Evolutionary conservation across 2,329 filamentous ascomycete genomes (phyloP).

Genomic region (Aspergillus versicolor): DNA sequence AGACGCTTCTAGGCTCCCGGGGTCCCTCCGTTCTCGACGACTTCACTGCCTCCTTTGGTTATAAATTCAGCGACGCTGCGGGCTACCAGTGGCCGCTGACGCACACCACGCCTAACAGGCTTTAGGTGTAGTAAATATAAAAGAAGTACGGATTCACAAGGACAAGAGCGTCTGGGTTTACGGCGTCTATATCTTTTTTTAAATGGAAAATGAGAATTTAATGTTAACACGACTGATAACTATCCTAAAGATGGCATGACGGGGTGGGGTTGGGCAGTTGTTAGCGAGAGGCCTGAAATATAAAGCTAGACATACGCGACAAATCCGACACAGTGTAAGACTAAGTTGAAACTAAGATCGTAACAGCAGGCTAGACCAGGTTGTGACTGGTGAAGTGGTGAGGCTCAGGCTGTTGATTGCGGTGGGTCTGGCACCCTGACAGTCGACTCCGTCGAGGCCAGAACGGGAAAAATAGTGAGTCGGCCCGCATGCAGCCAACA

Average conservation of each 20-base stretch:
- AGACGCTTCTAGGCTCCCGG: constrained; percentile 70
- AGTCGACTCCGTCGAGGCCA: not conserved
- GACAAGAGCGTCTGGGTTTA: constrained; percentile 11
- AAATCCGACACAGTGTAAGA: not conserved
- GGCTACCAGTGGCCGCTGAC: constrained; percentile 94
- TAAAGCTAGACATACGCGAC: not conserved
- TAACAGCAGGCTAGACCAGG: too few species aligned
- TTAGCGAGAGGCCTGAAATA: constrained; percentile 4
- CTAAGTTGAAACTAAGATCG: not conserved
- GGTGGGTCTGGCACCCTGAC: not conserved
- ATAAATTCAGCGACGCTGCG: constrained; percentile 96
- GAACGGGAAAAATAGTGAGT: not conserved
- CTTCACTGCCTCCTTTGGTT: constrained; percentile 96
- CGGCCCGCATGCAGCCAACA: constrained; percentile 18
- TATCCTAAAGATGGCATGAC: constrained; percentile 16
- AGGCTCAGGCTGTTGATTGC: not conserved
- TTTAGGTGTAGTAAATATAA: constrained; percentile 53
- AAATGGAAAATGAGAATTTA: constrained; percentile 15
- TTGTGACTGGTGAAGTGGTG: not conserved
- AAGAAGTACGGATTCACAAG: constrained; percentile 26
- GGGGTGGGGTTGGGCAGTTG: constrained; percentile 12
- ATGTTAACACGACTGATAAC: constrained; percentile 21
- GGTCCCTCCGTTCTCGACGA: constrained; percentile 95
- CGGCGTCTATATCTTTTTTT: constrained; percentile 10
- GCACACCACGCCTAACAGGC: constrained; percentile 68